A percentile compares a stretch with the other conserved stretches of the same genome.
Evolutionary conservation across 495 filamentous ascomycete genomes (phyloP).

Genomic region (Xylaria acuta): DNA sequence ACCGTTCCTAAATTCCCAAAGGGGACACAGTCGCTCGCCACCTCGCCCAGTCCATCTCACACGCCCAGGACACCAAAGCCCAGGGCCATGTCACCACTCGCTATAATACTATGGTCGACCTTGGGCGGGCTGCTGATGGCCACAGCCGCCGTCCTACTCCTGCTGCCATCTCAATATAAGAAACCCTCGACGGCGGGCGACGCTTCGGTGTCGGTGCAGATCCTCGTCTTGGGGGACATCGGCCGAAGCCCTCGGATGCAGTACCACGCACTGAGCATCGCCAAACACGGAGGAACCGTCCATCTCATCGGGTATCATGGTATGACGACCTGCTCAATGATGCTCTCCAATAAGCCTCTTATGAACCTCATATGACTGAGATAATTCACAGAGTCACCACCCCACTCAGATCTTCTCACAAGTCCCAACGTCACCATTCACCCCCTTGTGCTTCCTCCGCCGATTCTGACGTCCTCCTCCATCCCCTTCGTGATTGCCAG

Average conservation of each 20-base stretch:
- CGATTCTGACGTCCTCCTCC: constrained; percentile 65
- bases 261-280: constrained; percentile 94
- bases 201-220: constrained; percentile 63
- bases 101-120: constrained; percentile 35
- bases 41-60: neutral
- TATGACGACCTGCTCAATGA: constrained; percentile 38
- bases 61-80: neutral
- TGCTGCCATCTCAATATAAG: constrained; percentile 37
- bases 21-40: neutral
- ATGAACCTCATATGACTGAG: constrained; percentile 24
- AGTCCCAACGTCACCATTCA: constrained; percentile 71
- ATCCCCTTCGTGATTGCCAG: constrained; percentile 80
- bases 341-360: neutral
- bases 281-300: constrained; percentile 79
- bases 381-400: constrained; percentile 45
- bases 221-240: constrained; percentile 98
- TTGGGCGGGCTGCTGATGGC: constrained; percentile 32
- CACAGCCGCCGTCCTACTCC: constrained; percentile 22
- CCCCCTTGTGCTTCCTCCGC: constrained; percentile 67
- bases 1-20: neutral
- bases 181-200: constrained; percentile 34
- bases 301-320: constrained; percentile 88
- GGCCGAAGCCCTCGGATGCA: constrained; percentile 97
- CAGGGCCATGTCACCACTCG: constrained; percentile 34
- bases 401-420: constrained; percentile 75